Conservation (phyloP, 2,329 filamentous ascomycete species). For the Cordyceps pruinosa region DNA sequence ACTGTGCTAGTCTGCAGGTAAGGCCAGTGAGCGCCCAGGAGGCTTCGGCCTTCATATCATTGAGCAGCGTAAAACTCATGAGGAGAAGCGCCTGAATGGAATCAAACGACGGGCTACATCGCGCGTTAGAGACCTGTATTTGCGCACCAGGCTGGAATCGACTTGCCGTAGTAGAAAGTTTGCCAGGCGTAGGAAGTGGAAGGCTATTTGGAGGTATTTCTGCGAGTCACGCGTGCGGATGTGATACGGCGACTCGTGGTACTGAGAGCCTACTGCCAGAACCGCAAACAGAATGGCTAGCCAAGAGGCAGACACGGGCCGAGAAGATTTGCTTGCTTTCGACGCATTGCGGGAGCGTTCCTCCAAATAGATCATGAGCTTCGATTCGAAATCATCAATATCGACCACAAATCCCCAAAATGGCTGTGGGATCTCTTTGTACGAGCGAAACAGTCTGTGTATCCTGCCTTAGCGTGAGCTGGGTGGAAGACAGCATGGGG, state of each 20-base stretch:
- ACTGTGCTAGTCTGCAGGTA: slow-evolving; percentile 59
- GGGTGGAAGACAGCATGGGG: slow-evolving; percentile 6
- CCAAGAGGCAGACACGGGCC: slow-evolving; percentile 57
- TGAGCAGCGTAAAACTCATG: slow-evolving; percentile 56
- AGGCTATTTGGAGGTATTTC: slow-evolving; percentile 56
- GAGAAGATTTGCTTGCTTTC: slow-evolving; percentile 37
- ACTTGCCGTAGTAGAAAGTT: slow-evolving; percentile 54
- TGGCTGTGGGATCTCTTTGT: slow-evolving; percentile 60
- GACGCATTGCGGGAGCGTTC: slow-evolving; percentile 52
- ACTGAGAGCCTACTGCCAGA: slow-evolving; percentile 58
- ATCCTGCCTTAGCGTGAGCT: background rate
- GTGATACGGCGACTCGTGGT: slow-evolving; percentile 58
- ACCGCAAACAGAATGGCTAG: slow-evolving; percentile 59
- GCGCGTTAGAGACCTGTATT: slow-evolving; percentile 8
- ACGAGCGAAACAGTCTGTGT: slow-evolving; percentile 57
- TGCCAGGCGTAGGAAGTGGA: slow-evolving; percentile 56
- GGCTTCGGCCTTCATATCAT: slow-evolving; percentile 64
- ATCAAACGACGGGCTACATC: slow-evolving; percentile 51
- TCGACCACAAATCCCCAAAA: slow-evolving; percentile 64
- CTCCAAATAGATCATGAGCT: slow-evolving; percentile 58
- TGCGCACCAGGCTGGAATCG: background rate
- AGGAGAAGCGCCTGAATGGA: slow-evolving; percentile 59
- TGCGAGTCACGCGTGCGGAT: slow-evolving; percentile 52
- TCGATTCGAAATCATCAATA: slow-evolving; percentile 58
- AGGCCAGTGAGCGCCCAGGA: slow-evolving; percentile 60